Percentiles rank a stretch among this genome's conserved stretches.
Evolutionary conservation across 225 moss, liverwort and hornwort genomes (phyloP).

Genomic region (Rhytidiadelphus loreus): DNA sequence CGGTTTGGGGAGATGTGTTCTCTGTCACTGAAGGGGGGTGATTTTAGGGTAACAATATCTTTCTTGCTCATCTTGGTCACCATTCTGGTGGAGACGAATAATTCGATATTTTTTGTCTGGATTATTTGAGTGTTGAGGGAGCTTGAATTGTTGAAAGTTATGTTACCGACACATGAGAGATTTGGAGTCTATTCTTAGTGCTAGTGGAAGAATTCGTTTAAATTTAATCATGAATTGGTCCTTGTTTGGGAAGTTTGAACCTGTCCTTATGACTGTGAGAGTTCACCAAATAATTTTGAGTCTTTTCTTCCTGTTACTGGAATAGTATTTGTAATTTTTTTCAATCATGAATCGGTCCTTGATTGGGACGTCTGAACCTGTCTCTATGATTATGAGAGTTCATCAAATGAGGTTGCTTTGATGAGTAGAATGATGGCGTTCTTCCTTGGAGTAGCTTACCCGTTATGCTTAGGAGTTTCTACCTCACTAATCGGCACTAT

Average conservation of each 20-base stretch:
- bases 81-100: neutral
- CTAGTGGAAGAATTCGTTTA: neutral
- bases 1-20: neutral
- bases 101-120: neutral
- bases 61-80: neutral
- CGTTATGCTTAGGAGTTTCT: neutral
- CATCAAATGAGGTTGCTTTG: neutral
- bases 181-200: neutral
- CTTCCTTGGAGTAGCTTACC: neutral
- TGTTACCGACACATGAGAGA: neutral
- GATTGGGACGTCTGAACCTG: neutral
- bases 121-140: neutral
- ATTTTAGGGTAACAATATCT: neutral
- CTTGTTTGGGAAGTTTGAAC: neutral
- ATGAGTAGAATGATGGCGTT: neutral
- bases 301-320: neutral
- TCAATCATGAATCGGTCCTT: neutral
- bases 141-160: neutral
- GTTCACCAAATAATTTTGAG: neutral
- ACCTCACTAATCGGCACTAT: neutral
- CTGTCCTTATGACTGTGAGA: neutral
- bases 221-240: neutral
- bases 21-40: neutral
- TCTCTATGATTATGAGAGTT: neutral
- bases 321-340: neutral